Percentiles rank a stretch among this genome's conserved stretches.
These are phyloP conservation scores for Geranium brycei DNA, from an alignment of 345 rosid species.

Conservation along the genomic window DNA sequence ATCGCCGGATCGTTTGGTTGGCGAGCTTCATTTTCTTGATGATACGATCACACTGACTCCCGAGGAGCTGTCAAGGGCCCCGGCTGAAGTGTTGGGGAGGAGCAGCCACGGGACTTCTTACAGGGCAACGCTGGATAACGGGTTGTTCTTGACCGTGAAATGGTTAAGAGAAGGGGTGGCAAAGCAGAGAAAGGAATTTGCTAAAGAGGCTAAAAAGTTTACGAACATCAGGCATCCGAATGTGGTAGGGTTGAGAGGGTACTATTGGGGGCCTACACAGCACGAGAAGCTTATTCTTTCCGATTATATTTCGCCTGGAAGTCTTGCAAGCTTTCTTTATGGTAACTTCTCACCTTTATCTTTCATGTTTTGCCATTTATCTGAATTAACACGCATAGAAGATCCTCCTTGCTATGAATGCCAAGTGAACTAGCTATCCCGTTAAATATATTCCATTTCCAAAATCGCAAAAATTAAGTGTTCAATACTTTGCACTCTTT, in stretches of 20 bases:
- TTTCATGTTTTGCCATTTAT: background rate
- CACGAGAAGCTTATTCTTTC: slow-evolving; percentile 98
- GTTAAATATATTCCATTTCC: no score
- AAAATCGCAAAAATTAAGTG: no score
- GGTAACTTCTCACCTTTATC: slow-evolving; percentile 34
- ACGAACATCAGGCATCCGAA: slow-evolving; percentile 93
- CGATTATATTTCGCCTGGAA: slow-evolving; percentile 85
- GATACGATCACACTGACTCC: slow-evolving; percentile 78
- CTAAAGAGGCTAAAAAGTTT: slow-evolving; percentile 94
- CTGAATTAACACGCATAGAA: background rate
- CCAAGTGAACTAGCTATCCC: no score
- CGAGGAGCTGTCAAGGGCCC: slow-evolving; percentile 89
- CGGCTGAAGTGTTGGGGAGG: slow-evolving; percentile 94
- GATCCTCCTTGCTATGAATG: no score
- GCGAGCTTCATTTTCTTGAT: slow-evolving; percentile 86
- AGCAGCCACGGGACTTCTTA: slow-evolving; percentile 98
- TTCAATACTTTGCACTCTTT: no score
- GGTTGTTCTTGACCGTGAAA: slow-evolving; percentile 76
- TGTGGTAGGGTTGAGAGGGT: slow-evolving; percentile 87
- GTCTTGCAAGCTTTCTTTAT: slow-evolving; percentile 91
- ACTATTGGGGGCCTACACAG: slow-evolving; percentile 98
- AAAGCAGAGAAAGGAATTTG: slow-evolving; percentile 83
- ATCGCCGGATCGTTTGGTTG: slow-evolving; percentile 81
- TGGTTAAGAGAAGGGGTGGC: slow-evolving; percentile 99
- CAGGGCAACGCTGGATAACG: slow-evolving; percentile 80